Evolutionary conservation across 2,329 filamentous ascomycete species (phyloP).

Genomic region (Endoconidiophora laricicola): DNA sequence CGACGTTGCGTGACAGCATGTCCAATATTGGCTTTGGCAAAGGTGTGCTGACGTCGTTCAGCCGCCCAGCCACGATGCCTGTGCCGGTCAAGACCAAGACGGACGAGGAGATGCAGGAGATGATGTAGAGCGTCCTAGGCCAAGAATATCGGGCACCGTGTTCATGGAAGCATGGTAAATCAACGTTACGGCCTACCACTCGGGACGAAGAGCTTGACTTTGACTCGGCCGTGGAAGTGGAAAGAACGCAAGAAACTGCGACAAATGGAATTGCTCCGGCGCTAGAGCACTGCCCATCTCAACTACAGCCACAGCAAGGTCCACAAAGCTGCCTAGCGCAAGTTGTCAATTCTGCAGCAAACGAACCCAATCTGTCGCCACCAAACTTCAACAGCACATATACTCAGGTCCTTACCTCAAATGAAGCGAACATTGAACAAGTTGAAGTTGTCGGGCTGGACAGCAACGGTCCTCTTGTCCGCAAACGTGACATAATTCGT

Average conservation of each 20-base stretch:
- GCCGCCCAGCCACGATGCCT: background rate
- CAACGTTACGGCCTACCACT: conserved; percentile 15
- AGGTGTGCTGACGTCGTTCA: conserved; percentile 20
- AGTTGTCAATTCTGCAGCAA: too few species aligned
- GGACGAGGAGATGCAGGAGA: conserved; percentile 29
- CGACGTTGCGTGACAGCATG: conserved; percentile 31
- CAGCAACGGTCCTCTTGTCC: too few species aligned
- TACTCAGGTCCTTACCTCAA: too few species aligned
- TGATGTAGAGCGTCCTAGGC: conserved; percentile 29
- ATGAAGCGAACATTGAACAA: too few species aligned
- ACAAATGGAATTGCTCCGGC: background rate
- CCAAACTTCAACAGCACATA: too few species aligned
- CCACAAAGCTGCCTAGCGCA: too few species aligned
- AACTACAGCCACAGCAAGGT: too few species aligned
- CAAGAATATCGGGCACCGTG: conserved; percentile 20
- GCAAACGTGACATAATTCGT: too few species aligned
- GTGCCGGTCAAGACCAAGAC: conserved; percentile 18
- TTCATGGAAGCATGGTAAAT: conserved; percentile 19
- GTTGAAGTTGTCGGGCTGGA: too few species aligned
- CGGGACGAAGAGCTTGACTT: conserved; percentile 12
- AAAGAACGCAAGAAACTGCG: background rate
- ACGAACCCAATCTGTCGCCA: too few species aligned
- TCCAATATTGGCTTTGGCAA: conserved; percentile 32
- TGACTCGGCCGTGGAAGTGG: conserved; percentile 10
- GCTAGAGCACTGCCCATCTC: background rate